A percentile compares a stretch with the other conserved stretches of the same genome.
Evolutionary conservation across 1,139 yeast species (phyloP).

Genomic region (Diutina mesorugosa): DNA sequence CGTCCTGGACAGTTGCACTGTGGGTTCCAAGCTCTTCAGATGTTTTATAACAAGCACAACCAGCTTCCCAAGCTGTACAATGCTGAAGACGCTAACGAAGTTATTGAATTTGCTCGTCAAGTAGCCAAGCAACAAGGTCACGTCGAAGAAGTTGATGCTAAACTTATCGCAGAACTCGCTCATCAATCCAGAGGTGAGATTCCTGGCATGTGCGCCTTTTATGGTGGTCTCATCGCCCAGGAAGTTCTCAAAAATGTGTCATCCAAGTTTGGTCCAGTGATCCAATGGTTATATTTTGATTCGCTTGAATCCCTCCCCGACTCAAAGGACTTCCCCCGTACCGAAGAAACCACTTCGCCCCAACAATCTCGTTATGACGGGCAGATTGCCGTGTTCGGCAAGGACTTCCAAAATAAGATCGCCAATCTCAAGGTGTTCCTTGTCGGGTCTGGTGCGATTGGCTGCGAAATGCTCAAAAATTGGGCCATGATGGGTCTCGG

Average conservation of each 20-base stretch:
- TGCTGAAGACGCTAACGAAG: constrained; percentile 61
- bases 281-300: constrained; percentile 88
- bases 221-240: constrained; percentile 93
- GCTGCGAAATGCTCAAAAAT: constrained; percentile 96
- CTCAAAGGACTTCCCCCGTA: constrained; percentile 42
- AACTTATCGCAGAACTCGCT: constrained; percentile 58
- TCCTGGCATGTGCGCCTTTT: constrained; percentile 81
- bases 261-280: constrained; percentile 83
- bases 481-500: constrained; percentile 98
- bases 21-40: constrained; percentile 83
- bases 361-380: constrained; percentile 76
- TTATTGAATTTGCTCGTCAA: constrained; percentile 47
- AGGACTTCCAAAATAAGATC: constrained; percentile 56
- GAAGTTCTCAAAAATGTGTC: constrained; percentile 92
- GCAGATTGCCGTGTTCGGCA: constrained; percentile 90
- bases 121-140: constrained; percentile 47
- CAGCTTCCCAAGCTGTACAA: constrained; percentile 67
- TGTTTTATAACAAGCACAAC: constrained; percentile 55
- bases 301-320: constrained; percentile 83
- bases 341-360: constrained; percentile 63
- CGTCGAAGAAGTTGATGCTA: constrained; percentile 44
- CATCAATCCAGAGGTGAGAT: constrained; percentile 86
- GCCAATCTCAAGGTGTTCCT: constrained; percentile 74
- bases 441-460: constrained; percentile 98
- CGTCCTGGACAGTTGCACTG: constrained; percentile 83